Evolutionary conservation across 2,329 filamentous ascomycete species (phyloP).

Genomic region (Ceratocystis huliohia): DNA sequence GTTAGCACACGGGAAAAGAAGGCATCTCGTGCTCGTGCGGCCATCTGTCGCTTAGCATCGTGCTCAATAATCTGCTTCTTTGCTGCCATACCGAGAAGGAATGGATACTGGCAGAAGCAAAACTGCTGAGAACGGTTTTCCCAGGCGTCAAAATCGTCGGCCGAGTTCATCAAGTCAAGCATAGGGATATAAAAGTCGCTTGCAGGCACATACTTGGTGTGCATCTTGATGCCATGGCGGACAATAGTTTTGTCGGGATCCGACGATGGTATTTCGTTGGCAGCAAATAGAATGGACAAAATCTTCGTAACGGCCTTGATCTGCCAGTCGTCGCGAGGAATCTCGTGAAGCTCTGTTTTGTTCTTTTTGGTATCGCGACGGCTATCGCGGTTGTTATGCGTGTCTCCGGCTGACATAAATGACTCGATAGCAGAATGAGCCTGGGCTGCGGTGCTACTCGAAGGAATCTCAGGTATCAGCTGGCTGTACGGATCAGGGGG

Average conservation of each 20-base stretch:
- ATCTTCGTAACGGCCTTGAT: constrained; percentile 68
- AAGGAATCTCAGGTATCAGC: constrained; percentile 58
- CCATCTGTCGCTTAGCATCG: constrained; percentile 81
- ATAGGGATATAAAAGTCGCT: constrained; percentile 81
- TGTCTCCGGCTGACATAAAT: not conserved
- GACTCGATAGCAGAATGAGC: constrained; percentile 11
- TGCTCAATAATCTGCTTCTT: constrained; percentile 86
- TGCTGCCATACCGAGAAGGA: constrained; percentile 80
- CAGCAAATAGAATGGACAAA: constrained; percentile 67
- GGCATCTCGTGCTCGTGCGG: constrained; percentile 72
- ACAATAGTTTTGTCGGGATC: constrained; percentile 22
- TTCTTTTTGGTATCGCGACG: constrained; percentile 6
- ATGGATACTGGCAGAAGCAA: constrained; percentile 64
- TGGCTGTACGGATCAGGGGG: constrained; percentile 50
- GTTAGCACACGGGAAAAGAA: constrained; percentile 80
- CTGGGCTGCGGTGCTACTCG: constrained; percentile 1
- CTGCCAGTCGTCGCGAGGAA: constrained; percentile 64
- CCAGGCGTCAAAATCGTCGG: constrained; percentile 80
- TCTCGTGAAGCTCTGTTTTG: constrained; percentile 1
- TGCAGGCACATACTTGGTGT: constrained; percentile 60
- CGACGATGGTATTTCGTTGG: constrained; percentile 49
- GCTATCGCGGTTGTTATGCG: not conserved
- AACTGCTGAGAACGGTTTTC: constrained; percentile 59
- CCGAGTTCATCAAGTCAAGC: constrained; percentile 64
- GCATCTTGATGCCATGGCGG: constrained; percentile 27